Conservation (phyloP, 2,329 filamentous ascomycete species). For the Colletotrichum falcatum region DNA sequence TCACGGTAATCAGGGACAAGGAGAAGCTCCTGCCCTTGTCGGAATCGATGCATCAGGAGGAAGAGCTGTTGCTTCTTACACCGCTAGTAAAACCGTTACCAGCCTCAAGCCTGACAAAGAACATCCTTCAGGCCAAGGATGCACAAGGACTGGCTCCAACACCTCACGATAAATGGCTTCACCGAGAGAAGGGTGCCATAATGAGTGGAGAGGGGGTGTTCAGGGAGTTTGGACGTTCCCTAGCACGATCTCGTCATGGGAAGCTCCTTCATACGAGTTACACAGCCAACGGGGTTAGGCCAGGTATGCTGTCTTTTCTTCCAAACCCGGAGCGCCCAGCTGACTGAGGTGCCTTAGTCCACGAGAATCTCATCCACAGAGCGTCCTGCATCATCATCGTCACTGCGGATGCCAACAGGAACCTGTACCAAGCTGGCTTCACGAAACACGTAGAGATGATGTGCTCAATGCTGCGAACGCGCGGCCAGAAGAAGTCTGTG, state of each 20-base stretch:
- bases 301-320: conserved; percentile 57
- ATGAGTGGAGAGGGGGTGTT: conserved; percentile 97
- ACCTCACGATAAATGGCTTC: conserved; percentile 67
- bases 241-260: conserved; percentile 88
- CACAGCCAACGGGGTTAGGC: conserved; percentile 90
- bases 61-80: conserved; percentile 90
- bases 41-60: conserved; percentile 82
- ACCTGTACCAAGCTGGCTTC: conserved; percentile 93
- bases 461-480: conserved; percentile 83
- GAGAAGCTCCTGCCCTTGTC: conserved; percentile 86
- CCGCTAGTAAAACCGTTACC: conserved; percentile 93
- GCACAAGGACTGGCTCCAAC: conserved; percentile 50
- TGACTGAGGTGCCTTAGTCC: conserved; percentile 64
- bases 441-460: conserved; percentile 97
- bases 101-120: conserved; percentile 85
- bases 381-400: conserved; percentile 90
- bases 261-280: conserved; percentile 95
- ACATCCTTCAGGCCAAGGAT: conserved; percentile 68
- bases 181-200: conserved; percentile 71
- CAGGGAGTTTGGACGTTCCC: conserved; percentile 84
- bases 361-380: conserved; percentile 91
- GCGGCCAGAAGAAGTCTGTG: conserved; percentile 86
- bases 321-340: neutral
- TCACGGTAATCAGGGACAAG: conserved; percentile 92
- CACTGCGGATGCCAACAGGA: conserved; percentile 93